phyloP scores from a whole-genome alignment of 371 early-diverging fungal species.

The Chytridium lagenaria region DNA sequence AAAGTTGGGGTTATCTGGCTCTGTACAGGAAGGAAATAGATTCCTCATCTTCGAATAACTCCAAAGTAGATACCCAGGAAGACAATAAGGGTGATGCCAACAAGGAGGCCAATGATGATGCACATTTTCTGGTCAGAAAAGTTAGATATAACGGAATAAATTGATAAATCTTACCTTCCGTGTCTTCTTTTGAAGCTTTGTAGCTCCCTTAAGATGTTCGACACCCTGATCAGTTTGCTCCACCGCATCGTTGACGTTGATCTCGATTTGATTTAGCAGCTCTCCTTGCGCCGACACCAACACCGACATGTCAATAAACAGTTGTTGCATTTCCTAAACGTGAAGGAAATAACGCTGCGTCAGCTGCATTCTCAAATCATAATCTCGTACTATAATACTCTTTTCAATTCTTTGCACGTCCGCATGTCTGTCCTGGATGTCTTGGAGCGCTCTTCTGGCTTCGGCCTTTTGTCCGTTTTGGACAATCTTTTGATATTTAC shows the following conservation, averaged over 20 bases:
- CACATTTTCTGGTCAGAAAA: slow-evolving; percentile 53
- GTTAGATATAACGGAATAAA: not conserved
- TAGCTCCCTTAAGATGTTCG: slow-evolving; percentile 72
- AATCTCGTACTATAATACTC: slow-evolving; percentile 69
- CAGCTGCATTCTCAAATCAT: too few relatives aligned
- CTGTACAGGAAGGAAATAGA: too few relatives aligned
- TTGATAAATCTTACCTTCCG: slow-evolving; percentile 63
- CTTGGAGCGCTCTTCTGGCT: slow-evolving; percentile 78
- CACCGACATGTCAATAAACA: slow-evolving; percentile 90
- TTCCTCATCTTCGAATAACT: slow-evolving; percentile 13
- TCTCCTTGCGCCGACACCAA: slow-evolving; percentile 83
- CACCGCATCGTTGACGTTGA: slow-evolving; percentile 66
- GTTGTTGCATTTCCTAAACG: slow-evolving; percentile 80
- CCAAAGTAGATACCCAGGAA: slow-evolving; percentile 48
- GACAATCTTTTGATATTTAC: slow-evolving; percentile 68
- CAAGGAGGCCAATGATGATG: slow-evolving; percentile 50
- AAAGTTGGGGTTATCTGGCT: too few relatives aligned
- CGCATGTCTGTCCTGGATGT: slow-evolving; percentile 86
- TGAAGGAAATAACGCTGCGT: too few relatives aligned
- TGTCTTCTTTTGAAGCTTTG: slow-evolving; percentile 71
- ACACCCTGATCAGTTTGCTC: slow-evolving; percentile 75
- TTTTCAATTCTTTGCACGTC: slow-evolving; percentile 89
- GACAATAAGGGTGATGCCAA: slow-evolving; percentile 39
- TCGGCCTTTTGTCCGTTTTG: slow-evolving; percentile 78
- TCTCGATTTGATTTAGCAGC: slow-evolving; percentile 73